These are phyloP conservation scores for Fusarium sp. DNA, from an alignment of 2,329 filamentous ascomycete species.

Conservation along the genomic window DNA sequence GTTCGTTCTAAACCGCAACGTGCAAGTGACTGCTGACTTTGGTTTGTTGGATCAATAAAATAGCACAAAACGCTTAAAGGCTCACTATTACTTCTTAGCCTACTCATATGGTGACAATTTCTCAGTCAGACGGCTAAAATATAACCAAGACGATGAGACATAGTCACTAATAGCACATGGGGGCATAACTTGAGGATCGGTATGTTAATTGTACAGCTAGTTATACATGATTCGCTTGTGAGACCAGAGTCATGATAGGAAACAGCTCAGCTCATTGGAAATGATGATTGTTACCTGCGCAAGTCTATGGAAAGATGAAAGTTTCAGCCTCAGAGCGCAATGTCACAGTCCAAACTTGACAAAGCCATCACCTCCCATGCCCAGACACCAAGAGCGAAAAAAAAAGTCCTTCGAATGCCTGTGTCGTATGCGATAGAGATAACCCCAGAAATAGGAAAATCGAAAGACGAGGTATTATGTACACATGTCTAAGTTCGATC, in stretches of 20 bases:
- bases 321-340: conserved; percentile 41
- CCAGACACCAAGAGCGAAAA: conserved; percentile 44
- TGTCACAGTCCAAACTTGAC: conserved; percentile 42
- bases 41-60: no score
- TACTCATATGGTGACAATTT: no score
- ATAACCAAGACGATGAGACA: no score
- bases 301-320: conserved; percentile 48
- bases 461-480: conserved; percentile 39
- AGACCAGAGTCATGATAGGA: conserved; percentile 29
- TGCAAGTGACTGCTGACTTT: no score
- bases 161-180: not conserved
- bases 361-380: conserved; percentile 44
- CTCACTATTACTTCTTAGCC: no score
- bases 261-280: conserved; percentile 39
- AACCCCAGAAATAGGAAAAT: conserved; percentile 35
- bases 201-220: conserved; percentile 39
- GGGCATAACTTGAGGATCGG: conserved; percentile 8
- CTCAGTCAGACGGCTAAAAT: no score
- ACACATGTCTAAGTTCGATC: conserved; percentile 64
- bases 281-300: conserved; percentile 47
- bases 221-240: conserved; percentile 38
- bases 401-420: conserved; percentile 41
- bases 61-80: no score
- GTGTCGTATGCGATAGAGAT: conserved; percentile 11
- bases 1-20: no score